These are phyloP conservation scores for Lactarius tabidus DNA, from an alignment of 768 basidiomycete species.

Conservation along the genomic window DNA sequence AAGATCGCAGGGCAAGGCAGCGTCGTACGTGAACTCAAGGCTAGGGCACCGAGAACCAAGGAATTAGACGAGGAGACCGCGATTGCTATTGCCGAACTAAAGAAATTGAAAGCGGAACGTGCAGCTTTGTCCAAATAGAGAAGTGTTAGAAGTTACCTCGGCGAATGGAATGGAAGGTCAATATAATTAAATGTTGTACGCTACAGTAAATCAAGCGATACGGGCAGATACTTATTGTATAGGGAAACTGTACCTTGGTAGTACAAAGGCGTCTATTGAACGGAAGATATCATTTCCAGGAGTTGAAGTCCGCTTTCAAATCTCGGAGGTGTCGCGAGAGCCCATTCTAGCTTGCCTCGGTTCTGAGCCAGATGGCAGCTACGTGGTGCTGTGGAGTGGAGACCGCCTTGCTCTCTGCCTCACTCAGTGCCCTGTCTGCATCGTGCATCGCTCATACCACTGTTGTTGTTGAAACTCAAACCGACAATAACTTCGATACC, in stretches of 20 bases:
- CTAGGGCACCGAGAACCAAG: conserved; percentile 51
- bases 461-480: background rate
- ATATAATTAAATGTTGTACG: conserved; percentile 9
- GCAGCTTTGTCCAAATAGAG: conserved; percentile 30
- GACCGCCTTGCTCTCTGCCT: background rate
- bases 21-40: conserved; percentile 68
- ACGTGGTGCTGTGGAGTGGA: background rate
- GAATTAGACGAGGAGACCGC: conserved; percentile 61
- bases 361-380: background rate
- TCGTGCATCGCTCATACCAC: background rate
- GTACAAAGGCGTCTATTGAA: background rate
- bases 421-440: background rate
- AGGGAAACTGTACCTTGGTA: background rate
- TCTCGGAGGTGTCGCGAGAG: background rate
- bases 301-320: background rate
- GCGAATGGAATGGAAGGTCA: background rate
- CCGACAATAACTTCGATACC: background rate
- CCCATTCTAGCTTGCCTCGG: background rate
- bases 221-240: background rate
- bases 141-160: background rate
- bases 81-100: conserved; percentile 58
- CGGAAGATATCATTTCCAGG: background rate
- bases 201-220: background rate
- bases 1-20: conserved; percentile 76
- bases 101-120: conserved; percentile 60